Evolutionary conservation across 345 rosid genomes (phyloP).

Genomic region (Eucalyptus polyanthemos): DNA sequence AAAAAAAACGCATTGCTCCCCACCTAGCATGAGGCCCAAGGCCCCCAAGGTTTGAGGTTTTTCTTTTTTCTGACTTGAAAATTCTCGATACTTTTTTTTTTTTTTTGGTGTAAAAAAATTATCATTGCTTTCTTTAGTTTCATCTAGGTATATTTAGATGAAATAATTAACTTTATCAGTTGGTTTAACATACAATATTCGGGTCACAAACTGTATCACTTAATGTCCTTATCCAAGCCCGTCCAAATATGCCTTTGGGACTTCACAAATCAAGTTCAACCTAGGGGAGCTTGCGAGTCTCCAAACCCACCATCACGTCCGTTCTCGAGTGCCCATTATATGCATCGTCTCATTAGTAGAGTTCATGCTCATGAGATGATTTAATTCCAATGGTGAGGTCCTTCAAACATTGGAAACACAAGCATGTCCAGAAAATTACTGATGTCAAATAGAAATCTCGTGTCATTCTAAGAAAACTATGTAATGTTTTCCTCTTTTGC

Average conservation of each 20-base stretch:
- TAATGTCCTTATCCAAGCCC: neutral
- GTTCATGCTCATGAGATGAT: neutral
- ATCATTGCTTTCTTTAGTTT: neutral
- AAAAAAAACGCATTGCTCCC: rapidly evolving
- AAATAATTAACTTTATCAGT: neutral
- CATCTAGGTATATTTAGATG: neutral
- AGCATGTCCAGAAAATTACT: neutral
- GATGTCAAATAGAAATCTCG: neutral
- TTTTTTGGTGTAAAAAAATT: neutral
- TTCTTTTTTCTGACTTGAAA: no score
- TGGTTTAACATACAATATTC: neutral
- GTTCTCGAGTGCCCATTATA: neutral
- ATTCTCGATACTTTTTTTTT: neutral
- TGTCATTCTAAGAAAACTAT: neutral
- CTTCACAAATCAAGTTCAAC: neutral
- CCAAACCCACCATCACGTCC: neutral
- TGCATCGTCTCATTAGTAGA: neutral
- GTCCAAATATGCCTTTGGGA: neutral
- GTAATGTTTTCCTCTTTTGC: neutral
- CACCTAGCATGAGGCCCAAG: no score
- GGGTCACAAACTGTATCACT: neutral
- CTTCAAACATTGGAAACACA: neutral
- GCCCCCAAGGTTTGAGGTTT: no score
- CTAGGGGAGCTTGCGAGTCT: neutral
- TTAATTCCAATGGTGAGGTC: neutral